Evolutionary conservation across 352 stramenopile species (phyloP).

Genomic region (Pseudoperonospora humuli): DNA sequence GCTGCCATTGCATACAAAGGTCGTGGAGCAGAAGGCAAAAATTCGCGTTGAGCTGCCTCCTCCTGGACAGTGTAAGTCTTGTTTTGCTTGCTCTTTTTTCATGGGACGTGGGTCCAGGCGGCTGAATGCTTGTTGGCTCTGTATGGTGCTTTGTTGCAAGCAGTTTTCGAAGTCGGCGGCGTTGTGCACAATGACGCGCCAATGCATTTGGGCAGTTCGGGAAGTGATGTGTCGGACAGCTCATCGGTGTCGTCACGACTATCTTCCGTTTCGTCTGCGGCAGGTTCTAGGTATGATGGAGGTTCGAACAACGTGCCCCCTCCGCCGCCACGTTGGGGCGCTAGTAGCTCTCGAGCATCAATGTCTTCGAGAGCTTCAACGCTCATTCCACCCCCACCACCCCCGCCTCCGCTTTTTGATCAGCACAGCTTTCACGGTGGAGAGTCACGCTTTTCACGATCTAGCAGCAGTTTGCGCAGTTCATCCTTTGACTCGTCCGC

Average conservation of each 20-base stretch:
- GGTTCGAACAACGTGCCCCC: constrained; percentile 18
- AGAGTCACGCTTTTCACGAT: constrained; percentile 35
- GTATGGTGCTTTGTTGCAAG: constrained; percentile 3
- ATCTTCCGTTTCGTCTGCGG: constrained; percentile 44
- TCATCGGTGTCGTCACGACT: constrained; percentile 47
- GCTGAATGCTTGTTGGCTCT: background rate
- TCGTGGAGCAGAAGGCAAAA: constrained; percentile 55
- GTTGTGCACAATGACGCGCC: constrained; percentile 17
- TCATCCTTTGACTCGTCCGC: constrained; percentile 44
- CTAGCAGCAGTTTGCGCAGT: constrained; percentile 44
- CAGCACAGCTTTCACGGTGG: constrained; percentile 19
- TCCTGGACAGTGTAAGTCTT: constrained; percentile 65
- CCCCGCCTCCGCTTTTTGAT: constrained; percentile 30
- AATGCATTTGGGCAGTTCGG: constrained; percentile 31
- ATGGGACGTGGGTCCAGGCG: too few species aligned
- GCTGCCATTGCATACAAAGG: constrained; percentile 50
- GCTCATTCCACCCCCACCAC: constrained; percentile 35
- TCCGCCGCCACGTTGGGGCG: constrained; percentile 16
- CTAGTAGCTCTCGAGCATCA: constrained; percentile 21
- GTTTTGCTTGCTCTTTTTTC: too few species aligned
- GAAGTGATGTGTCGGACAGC: constrained; percentile 44
- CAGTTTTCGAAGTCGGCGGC: constrained; percentile 49
- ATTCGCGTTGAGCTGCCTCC: constrained; percentile 64
- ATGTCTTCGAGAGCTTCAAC: constrained; percentile 28
- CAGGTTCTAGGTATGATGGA: constrained; percentile 16